phyloP scores from a whole-genome alignment of 106 monocot genomes.

The Chionographis japonica region DNA sequence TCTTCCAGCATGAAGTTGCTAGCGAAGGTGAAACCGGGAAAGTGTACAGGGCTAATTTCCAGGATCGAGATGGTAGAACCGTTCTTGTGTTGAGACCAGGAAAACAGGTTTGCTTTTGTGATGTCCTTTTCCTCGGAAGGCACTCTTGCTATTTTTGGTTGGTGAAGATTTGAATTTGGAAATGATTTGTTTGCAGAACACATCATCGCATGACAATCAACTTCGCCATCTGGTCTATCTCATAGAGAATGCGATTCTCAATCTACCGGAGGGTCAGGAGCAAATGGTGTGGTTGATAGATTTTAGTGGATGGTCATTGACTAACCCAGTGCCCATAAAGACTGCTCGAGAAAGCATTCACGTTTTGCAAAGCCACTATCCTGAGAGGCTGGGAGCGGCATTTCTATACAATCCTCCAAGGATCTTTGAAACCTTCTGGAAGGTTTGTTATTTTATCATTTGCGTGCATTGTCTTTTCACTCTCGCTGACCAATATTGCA shows the following conservation, averaged over 20 bases:
- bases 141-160: not conserved
- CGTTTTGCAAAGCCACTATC: constrained; percentile 72
- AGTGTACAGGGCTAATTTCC: constrained; percentile 67
- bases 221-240: constrained; percentile 71
- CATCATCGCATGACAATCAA: constrained; percentile 68
- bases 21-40: constrained; percentile 89
- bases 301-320: constrained; percentile 81
- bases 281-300: constrained; percentile 95
- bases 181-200: constrained; percentile 41
- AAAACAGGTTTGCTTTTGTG: constrained; percentile 47
- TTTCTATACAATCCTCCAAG: constrained; percentile 57
- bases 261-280: constrained; percentile 78
- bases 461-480: no score
- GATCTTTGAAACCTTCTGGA: constrained; percentile 71
- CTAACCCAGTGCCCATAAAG: constrained; percentile 55
- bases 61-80: constrained; percentile 59
- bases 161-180: not conserved
- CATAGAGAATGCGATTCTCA: constrained; percentile 73
- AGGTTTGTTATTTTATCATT: constrained; percentile 21
- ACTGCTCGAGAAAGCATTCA: constrained; percentile 52
- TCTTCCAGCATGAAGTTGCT: constrained; percentile 59
- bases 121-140: not conserved
- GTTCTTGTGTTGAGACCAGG: constrained; percentile 73
- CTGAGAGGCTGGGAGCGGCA: constrained; percentile 54
- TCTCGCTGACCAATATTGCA: no score